These are phyloP conservation scores for Ceratobasidium sp. DNA, from an alignment of 1,284 basidiomycete genomes.

Conservation along the genomic window DNA sequence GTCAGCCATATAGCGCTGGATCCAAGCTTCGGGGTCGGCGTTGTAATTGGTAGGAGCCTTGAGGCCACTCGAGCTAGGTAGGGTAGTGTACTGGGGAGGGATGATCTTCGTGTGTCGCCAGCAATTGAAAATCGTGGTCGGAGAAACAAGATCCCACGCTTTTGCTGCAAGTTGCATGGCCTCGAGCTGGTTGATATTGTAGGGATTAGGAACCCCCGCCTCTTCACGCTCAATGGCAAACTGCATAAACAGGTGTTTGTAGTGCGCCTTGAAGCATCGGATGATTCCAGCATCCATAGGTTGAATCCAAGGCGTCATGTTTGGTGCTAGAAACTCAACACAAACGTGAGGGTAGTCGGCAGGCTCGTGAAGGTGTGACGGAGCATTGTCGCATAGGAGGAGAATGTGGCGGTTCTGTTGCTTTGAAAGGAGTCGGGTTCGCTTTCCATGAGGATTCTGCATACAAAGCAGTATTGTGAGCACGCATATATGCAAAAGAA, in stretches of 20 bases:
- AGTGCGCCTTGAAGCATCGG: constrained; percentile 46
- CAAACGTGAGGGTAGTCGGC: constrained; percentile 20
- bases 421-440: no score
- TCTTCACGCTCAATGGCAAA: constrained; percentile 44
- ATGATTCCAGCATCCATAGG: constrained; percentile 44
- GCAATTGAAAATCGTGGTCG: constrained; percentile 40
- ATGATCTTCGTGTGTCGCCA: constrained; percentile 34
- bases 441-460: no score
- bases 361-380: constrained; percentile 22
- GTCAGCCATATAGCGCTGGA: no score
- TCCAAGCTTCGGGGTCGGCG: no score
- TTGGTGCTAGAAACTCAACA: constrained; percentile 28
- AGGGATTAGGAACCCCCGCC: constrained; percentile 16
- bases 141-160: constrained; percentile 34
- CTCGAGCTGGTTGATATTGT: constrained; percentile 42
- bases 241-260: not conserved
- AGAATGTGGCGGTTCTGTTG: constrained; percentile 32
- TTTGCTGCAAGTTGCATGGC: constrained; percentile 35
- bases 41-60: not conserved
- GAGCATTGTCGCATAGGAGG: constrained; percentile 31
- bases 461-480: no score
- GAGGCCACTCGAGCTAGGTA: no score
- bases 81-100: no score
- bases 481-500: no score
- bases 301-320: constrained; percentile 38